These are phyloP conservation scores for Boletus semigastroideus DNA, from an alignment of 1,284 basidiomycete genomes.

Conservation along the genomic window DNA sequence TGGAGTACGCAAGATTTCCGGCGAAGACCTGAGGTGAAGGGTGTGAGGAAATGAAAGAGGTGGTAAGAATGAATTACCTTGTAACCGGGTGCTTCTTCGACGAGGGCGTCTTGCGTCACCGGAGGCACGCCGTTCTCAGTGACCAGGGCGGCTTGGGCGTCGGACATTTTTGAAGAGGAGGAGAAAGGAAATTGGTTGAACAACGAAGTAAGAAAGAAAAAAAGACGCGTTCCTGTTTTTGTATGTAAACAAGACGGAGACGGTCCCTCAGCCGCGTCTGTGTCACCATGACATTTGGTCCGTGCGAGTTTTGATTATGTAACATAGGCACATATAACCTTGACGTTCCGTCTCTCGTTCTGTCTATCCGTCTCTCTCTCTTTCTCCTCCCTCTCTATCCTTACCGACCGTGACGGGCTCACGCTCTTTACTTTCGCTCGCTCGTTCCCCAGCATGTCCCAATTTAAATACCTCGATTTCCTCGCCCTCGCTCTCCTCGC, in stretches of 20 bases:
- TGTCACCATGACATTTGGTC: neutral
- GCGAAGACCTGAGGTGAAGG: conserved; percentile 66
- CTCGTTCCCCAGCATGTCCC: conserved; percentile 43
- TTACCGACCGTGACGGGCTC: conserved; percentile 9
- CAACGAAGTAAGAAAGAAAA: conserved; percentile 38
- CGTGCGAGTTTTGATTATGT: conserved; percentile 5
- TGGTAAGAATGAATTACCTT: conserved; percentile 50
- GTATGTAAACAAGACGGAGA: conserved; percentile 16
- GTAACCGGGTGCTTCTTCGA: conserved; percentile 72
- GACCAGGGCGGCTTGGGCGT: conserved; percentile 78
- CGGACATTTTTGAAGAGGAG: conserved; percentile 82
- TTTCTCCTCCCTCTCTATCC: too few species aligned
- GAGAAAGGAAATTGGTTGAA: conserved; percentile 27
- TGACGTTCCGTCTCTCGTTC: too few species aligned
- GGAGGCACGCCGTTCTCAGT: conserved; percentile 77
- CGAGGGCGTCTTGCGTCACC: conserved; percentile 62
- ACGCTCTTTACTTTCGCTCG: conserved; percentile 21
- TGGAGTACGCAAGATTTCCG: conserved; percentile 85
- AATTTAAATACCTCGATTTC: conserved; percentile 53
- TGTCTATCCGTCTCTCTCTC: too few species aligned
- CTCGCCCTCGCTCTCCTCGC: conserved; percentile 58
- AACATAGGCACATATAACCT: neutral
- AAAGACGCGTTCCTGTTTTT: conserved; percentile 30
- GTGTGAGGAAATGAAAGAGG: conserved; percentile 9
- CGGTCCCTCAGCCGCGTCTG: too few species aligned